Evolutionary conservation across 768 basidiomycete species (phyloP), one percentile per base, ranked within the genome.

Genomic region (Psilocybe cubensis): DNA sequence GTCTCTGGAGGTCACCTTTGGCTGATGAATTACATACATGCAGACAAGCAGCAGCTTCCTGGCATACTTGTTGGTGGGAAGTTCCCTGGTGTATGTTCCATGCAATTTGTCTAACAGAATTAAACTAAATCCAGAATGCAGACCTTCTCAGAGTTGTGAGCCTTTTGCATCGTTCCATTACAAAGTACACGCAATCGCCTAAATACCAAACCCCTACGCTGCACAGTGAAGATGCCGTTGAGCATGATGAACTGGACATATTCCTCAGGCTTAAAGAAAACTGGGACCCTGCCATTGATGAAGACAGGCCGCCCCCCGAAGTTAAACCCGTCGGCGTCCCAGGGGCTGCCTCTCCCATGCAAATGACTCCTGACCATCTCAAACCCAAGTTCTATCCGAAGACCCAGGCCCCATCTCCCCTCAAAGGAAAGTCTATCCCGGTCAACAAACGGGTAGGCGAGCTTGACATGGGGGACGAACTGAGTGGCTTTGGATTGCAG

Each of bases 41-140:
- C 67, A 91, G 93, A 86, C 69, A 92, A 93, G 63, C 90, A 91
- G 62, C 91, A 91, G 63, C 77, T 94, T 3, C 92, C 92, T 21
- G 93, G 92, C 2, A 86, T 94, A 40, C 83, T 94, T 5, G 81
- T 94, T 33, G 92, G 92, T 3, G 84, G 84, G 33, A 81, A 77
- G 56, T 94, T 83, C 66, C 86, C 86, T 46, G 92, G 92, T 25
- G 92, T 94, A 74, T 60, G 88, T 80, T 29, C 21, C 54, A 50
- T 17, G 29, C 44, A 46, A 45, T 18, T 14, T 45, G 5, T 43
- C 31, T 48, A 17, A 28, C 53, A 27, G 40, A 40, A 21, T 11
- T 27, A 58, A 58, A 27, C 59, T 40, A 20, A 49, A n/a, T 24
- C 48, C 45, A 42, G 50, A 43, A 56, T 24, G 24, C 44, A 92